Conservation (phyloP, 495 filamentous ascomycete genomes). For the Oleoguttula mirabilis region DNA sequence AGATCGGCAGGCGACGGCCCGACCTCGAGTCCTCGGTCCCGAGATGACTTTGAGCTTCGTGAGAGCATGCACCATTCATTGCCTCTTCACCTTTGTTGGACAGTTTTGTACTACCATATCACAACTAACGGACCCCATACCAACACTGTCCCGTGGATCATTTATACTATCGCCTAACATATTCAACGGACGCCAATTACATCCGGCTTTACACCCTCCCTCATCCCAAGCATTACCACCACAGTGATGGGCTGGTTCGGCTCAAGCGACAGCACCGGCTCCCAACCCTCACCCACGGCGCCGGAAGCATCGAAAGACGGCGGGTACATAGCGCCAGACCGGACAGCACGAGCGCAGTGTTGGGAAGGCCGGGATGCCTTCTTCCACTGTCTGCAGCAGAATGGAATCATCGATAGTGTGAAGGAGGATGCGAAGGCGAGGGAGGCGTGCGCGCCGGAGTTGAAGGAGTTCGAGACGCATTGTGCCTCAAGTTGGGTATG, state of each 20-base stretch:
- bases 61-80: too few species aligned
- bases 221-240: too few species aligned
- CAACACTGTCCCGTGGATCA: too few species aligned
- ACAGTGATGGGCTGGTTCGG: constrained; percentile 18
- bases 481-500: constrained; percentile 72
- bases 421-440: constrained; percentile 54
- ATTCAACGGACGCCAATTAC: too few species aligned
- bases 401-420: constrained; percentile 74
- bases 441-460: constrained; percentile 54
- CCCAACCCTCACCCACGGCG: constrained; percentile 21
- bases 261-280: not conserved
- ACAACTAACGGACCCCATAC: too few species aligned
- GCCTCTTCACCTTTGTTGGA: too few species aligned
- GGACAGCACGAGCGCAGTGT: constrained; percentile 64
- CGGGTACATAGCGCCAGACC: constrained; percentile 61
- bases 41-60: too few species aligned
- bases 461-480: constrained; percentile 55
- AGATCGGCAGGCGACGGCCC: too few species aligned
- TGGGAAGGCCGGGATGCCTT: constrained; percentile 79
- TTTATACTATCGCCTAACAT: too few species aligned
- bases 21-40: too few species aligned
- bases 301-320: constrained; percentile 43
- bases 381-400: constrained; percentile 70
- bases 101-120: too few species aligned
- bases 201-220: too few species aligned